Conservation (phyloP, 345 rosid species). For the Firmiana major region DNA sequence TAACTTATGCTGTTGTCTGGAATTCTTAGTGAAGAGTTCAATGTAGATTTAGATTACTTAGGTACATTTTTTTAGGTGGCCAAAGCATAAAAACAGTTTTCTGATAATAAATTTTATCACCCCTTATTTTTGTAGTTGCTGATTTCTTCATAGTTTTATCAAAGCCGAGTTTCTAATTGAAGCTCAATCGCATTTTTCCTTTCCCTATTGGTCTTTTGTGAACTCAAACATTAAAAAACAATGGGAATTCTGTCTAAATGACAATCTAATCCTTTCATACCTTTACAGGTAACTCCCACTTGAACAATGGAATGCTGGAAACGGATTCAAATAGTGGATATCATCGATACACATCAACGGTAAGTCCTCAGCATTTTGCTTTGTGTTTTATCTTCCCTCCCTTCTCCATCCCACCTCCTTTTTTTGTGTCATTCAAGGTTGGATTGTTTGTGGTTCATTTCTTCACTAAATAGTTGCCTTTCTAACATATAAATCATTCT, state of each 20-base stretch:
- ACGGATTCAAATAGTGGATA: constrained; percentile 34
- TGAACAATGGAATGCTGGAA: constrained; percentile 28
- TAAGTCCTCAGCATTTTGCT: constrained; percentile 25
- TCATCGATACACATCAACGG: constrained; percentile 40
- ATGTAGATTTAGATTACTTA: background rate
- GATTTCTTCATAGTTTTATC: background rate
- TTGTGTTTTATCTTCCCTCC: background rate
- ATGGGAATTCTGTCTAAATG: background rate
- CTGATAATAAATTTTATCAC: background rate
- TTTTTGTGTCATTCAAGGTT: background rate
- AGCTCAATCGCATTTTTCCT: background rate
- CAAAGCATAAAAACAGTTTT: background rate
- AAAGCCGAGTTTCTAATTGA: background rate
- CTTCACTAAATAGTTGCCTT: background rate
- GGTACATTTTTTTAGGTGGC: background rate
- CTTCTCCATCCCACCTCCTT: background rate
- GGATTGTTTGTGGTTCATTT: background rate
- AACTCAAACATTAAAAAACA: constrained; percentile 5
- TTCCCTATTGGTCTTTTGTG: background rate
- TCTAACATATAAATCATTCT: background rate
- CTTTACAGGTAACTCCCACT: constrained; percentile 51
- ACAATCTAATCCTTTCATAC: constrained; percentile 21
- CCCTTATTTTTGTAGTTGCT: background rate
- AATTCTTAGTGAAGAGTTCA: background rate
- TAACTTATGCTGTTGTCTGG: background rate